A percentile compares a stretch with the other conserved stretches of the same genome.
phyloP scores from a whole-genome alignment of 2,329 filamentous ascomycete species.

The Cladosporium velox region DNA sequence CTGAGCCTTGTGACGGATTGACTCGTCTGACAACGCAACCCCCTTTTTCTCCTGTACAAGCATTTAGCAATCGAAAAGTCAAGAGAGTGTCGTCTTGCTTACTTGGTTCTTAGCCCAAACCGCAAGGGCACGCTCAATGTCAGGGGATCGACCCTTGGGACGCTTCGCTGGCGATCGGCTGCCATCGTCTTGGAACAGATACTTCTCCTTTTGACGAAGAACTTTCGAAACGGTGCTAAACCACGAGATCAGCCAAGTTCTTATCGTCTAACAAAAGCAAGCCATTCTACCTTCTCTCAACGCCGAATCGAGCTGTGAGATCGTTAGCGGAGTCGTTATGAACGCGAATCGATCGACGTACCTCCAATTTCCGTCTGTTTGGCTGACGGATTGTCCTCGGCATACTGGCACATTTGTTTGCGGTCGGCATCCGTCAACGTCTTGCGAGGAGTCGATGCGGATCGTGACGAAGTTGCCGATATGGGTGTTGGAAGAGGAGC shows the following conservation, averaged over 20 bases:
- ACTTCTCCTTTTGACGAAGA: conserved; percentile 90
- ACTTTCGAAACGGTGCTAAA: conserved; percentile 97
- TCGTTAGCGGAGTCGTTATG: conserved; percentile 34
- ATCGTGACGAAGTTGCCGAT: conserved; percentile 48
- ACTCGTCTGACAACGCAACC: conserved; percentile 71
- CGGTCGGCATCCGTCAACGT: conserved; percentile 91
- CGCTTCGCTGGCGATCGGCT: conserved; percentile 79
- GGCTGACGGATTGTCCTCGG: conserved; percentile 82
- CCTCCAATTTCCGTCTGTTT: conserved; percentile 97
- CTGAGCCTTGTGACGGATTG: conserved; percentile 79
- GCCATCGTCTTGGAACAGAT: conserved; percentile 78
- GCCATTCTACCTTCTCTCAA: conserved; percentile 87
- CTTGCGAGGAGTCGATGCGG: conserved; percentile 48
- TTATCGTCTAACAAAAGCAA: background rate
- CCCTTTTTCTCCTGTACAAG: conserved; percentile 68
- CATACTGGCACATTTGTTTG: conserved; percentile 89
- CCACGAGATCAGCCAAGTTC: conserved; percentile 23
- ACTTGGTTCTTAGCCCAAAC: conserved; percentile 76
- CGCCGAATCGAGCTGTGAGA: conserved; percentile 75
- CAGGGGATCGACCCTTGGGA: conserved; percentile 79
- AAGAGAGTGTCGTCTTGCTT: background rate
- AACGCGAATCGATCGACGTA: conserved; percentile 45
- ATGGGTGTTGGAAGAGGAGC: conserved; percentile 57
- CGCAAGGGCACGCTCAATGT: conserved; percentile 86
- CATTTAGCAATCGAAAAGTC: background rate